Evolutionary conservation across 1,284 basidiomycete species (phyloP), one percentile per base, ranked within the genome.

Genomic region (Trametes sp.): DNA sequence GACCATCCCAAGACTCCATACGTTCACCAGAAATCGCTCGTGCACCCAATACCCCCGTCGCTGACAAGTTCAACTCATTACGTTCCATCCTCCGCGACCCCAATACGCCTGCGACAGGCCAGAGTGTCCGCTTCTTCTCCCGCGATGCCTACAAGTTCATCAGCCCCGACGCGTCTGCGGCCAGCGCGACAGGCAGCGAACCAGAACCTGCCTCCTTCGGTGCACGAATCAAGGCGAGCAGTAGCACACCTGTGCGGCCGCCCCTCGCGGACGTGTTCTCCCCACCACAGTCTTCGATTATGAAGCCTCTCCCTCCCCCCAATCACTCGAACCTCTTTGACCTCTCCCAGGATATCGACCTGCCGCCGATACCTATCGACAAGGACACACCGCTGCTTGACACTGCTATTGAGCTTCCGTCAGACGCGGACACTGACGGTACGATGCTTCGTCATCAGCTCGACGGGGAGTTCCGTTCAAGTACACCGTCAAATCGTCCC

Each of bases 51-150:
- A 74, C 76, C 16, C 77, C 75, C 36, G 69, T 66, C 50, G 61
- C 57, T 41, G 78, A 77, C 57, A 69, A 68, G 55, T 75, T 72
- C 59, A 76, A 76, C 54, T 68, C 88, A 19, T 77, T 89, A 4
- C 84, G 89, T 26, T 90, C 89, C 21, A 91, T 91, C 65, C 79
- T 92, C 24, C 86, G 87, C 38, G 86, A 88, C 62, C 82, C 81
- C 9, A 87, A 87, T 54, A 89, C 89, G 0, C 89, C 89, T n/a
- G 87, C 85, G 3, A 88, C 88, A 5, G 88, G 88, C 10, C 87
- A 87, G 71, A 90, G 85, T 68, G 89, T 90, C 24, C 87, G 88
- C 9, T 91, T 90, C 77, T 89, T 89, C 74, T 84, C 87, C n/a
- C 81, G 85, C 26, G 84, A 90, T 61, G 86, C 84, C 11, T 87